Conservation (phyloP, 148 eudicot genomes). For the Cornus controversa region DNA sequence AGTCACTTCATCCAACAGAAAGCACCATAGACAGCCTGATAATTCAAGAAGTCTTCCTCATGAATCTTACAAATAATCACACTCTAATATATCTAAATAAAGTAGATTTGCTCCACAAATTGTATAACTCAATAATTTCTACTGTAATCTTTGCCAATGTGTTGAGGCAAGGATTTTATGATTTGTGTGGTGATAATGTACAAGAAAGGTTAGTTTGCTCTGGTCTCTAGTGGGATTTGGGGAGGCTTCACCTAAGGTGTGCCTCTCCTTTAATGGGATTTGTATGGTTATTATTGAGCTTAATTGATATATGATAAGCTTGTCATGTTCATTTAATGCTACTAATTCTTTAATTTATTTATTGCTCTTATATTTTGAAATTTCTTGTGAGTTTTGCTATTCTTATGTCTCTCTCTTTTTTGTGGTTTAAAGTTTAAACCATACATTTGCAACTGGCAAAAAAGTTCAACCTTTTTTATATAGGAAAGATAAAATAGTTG, state of each 20-base stretch:
- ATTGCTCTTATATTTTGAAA: too few species aligned
- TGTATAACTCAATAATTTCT: not conserved
- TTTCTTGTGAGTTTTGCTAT: too few species aligned
- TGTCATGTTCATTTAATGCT: not conserved
- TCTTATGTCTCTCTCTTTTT: too few species aligned
- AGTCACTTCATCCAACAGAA: slow-evolving; percentile 27
- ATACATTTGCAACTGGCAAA: too few species aligned
- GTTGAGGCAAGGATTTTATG: not conserved
- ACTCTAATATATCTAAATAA: too few species aligned
- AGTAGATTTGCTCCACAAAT: not conserved
- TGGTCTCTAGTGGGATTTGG: too few species aligned
- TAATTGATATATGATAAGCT: not conserved
- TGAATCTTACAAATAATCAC: slow-evolving; percentile 13
- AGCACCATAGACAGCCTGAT: slow-evolving; percentile 22
- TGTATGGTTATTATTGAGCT: not conserved
- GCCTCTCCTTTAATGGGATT: not conserved
- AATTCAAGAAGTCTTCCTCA: slow-evolving; percentile 27
- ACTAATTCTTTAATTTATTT: too few species aligned
- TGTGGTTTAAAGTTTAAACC: too few species aligned
- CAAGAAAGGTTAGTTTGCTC: not conserved
- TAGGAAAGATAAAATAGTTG: too few species aligned
- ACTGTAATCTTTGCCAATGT: not conserved
- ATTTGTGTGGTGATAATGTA: not conserved
- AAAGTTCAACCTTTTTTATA: too few species aligned
- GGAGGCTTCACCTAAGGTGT: too few species aligned